Percentiles rank a stretch among this genome's conserved stretches.
Evolutionary conservation across 345 rosid species (phyloP).

Genomic region (Ceriops zippeliana): DNA sequence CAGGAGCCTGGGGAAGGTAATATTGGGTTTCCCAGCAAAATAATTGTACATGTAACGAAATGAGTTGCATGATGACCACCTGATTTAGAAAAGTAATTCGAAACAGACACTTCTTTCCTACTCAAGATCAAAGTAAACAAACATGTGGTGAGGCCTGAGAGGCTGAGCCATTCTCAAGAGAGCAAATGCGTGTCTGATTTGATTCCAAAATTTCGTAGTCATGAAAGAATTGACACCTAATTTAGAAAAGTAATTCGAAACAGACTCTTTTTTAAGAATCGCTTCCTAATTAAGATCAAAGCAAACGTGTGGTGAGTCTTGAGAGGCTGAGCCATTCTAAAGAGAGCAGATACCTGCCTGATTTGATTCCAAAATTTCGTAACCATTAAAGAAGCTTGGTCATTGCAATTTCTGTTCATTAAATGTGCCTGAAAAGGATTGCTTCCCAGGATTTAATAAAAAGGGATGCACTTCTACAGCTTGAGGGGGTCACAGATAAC

Average conservation of each 20-base stretch:
- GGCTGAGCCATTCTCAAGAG: slow-evolving; percentile 53
- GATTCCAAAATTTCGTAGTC: slow-evolving; percentile 20
- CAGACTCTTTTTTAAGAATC: slow-evolving; percentile 36
- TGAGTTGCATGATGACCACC: slow-evolving; percentile 54
- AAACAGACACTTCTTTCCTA: slow-evolving; percentile 57
- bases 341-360: slow-evolving; percentile 61
- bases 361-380: slow-evolving; percentile 32
- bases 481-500: not conserved
- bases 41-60: slow-evolving; percentile 58
- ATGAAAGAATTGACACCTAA: slow-evolving; percentile 4
- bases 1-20: slow-evolving; percentile 83
- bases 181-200: slow-evolving; percentile 56
- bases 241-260: slow-evolving; percentile 50
- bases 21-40: slow-evolving; percentile 67
- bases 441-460: too few species aligned
- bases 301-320: slow-evolving; percentile 74
- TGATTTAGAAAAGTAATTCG: slow-evolving; percentile 49
- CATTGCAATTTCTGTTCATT: not conserved
- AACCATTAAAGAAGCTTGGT: slow-evolving; percentile 13
- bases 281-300: slow-evolving; percentile 68
- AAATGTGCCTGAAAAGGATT: too few species aligned
- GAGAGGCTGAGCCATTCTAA: slow-evolving; percentile 54
- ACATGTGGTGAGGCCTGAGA: slow-evolving; percentile 67
- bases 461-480: slow-evolving; percentile 2
- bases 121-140: slow-evolving; percentile 76